phyloP scores from a whole-genome alignment of 139 green algal species.

The Picochlorum sp. region DNA sequence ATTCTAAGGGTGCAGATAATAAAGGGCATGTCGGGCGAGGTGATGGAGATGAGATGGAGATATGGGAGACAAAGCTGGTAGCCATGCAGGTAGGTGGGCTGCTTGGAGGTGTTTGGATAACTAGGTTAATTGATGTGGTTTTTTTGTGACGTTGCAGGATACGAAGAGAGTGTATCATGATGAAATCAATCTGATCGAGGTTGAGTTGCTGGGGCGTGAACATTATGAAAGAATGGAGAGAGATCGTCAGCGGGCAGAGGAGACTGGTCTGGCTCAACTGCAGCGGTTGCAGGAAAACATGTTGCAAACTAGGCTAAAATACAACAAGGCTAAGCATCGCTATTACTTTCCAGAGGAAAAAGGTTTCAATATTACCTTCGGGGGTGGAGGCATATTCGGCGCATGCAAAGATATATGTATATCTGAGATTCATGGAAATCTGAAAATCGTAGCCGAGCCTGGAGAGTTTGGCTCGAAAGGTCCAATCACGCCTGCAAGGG shows the following conservation, averaged over 20 bases:
- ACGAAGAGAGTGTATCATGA: constrained; percentile 38
- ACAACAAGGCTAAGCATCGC: constrained; percentile 52
- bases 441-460: constrained; percentile 16
- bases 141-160: constrained; percentile 29
- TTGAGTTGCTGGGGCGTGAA: constrained; percentile 36
- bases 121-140: background rate
- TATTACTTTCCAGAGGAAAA: constrained; percentile 56
- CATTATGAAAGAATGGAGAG: constrained; percentile 15
- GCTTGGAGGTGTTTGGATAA: background rate
- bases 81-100: constrained; percentile 34
- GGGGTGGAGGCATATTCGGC: constrained; percentile 55
- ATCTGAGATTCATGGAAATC: constrained; percentile 49
- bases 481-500: background rate
- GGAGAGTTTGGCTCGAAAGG: constrained; percentile 13
- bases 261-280: constrained; percentile 18
- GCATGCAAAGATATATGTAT: constrained; percentile 60
- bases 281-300: constrained; percentile 42
- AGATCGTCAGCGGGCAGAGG: constrained; percentile 31
- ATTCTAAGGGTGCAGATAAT: background rate
- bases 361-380: constrained; percentile 64
- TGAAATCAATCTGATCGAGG: constrained; percentile 40
- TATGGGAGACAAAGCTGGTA: constrained; percentile 44
- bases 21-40: too few species aligned
- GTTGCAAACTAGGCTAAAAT: constrained; percentile 24
- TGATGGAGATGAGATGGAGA: constrained; percentile 22